Percentiles rank a stretch among this genome's conserved stretches.
Evolutionary conservation across 2,329 filamentous ascomycete genomes (phyloP).

Genomic region (Venturia aucupariae): DNA sequence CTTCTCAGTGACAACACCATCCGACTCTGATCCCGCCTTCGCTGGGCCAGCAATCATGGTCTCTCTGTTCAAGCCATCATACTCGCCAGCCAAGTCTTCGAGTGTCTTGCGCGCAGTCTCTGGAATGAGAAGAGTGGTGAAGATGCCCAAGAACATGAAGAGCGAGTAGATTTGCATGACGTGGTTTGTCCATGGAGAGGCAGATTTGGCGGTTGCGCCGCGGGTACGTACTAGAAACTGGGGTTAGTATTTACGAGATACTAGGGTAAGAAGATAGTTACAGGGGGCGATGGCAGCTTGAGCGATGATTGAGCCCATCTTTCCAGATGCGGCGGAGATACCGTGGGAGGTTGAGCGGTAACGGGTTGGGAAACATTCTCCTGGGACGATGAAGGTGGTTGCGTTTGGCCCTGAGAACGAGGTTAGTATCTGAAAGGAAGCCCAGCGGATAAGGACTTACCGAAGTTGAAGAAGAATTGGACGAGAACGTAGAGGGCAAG

Average conservation of each 20-base stretch:
- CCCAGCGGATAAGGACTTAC: constrained; percentile 17
- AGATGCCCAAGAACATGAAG: constrained; percentile 66
- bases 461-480: constrained; percentile 46
- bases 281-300: constrained; percentile 41
- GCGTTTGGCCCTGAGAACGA: constrained; percentile 34
- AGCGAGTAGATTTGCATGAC: constrained; percentile 70
- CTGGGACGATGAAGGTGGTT: constrained; percentile 44
- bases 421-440: constrained; percentile 27
- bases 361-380: constrained; percentile 43
- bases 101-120: constrained; percentile 68
- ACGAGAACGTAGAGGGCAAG: constrained; percentile 39
- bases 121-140: constrained; percentile 61
- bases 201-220: constrained; percentile 32
- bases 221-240: constrained; percentile 34
- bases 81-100: constrained; percentile 60
- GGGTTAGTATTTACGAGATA: no score
- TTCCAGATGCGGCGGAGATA: constrained; percentile 39
- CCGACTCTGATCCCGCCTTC: neutral
- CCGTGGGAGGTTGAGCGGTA: constrained; percentile 40
- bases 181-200: constrained; percentile 57
- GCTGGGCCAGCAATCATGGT: neutral
- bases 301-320: constrained; percentile 41
- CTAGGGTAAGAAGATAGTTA: no score
- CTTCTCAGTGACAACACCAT: neutral
- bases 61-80: neutral